Conservation (phyloP, 108 stramenopile genomes). For the Bacterosira constricta region DNA sequence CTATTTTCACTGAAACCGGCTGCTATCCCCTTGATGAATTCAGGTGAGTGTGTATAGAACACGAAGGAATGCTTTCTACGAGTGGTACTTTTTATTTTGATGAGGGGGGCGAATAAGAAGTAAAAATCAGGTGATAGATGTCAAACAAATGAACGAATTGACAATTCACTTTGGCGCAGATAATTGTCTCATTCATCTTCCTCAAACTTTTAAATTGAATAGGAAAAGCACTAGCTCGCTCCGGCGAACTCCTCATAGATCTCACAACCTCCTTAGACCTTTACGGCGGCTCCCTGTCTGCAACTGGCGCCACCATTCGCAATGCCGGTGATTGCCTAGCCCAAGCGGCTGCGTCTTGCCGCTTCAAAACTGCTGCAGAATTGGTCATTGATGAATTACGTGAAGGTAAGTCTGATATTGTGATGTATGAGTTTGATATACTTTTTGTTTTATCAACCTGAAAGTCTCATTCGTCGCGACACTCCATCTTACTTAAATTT, state of each 20-base stretch:
- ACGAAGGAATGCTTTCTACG: not conserved
- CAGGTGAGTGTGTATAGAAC: not conserved
- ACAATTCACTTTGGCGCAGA: too few species aligned
- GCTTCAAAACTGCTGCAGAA: constrained; percentile 80
- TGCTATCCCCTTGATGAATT: not conserved
- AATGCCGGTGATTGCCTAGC: constrained; percentile 79
- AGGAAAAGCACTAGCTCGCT: constrained; percentile 77
- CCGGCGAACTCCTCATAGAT: constrained; percentile 79
- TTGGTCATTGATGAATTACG: constrained; percentile 82
- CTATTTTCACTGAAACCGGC: constrained; percentile 1
- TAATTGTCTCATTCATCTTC: not conserved
- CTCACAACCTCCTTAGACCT: constrained; percentile 54
- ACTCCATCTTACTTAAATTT: too few species aligned
- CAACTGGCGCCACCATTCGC: constrained; percentile 67
- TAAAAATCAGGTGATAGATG: not conserved
- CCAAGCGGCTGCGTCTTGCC: constrained; percentile 80
- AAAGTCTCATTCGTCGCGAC: too few species aligned
- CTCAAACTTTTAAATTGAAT: not conserved
- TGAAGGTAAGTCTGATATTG: constrained; percentile 48
- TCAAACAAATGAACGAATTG: not conserved
- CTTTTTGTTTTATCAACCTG: too few species aligned
- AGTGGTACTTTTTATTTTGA: not conserved
- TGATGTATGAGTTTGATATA: too few species aligned
- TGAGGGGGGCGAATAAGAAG: not conserved
- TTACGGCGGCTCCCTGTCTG: constrained; percentile 80